Conservation (phyloP, 2,329 filamentous ascomycete genomes). For the Bertia moriformis region DNA sequence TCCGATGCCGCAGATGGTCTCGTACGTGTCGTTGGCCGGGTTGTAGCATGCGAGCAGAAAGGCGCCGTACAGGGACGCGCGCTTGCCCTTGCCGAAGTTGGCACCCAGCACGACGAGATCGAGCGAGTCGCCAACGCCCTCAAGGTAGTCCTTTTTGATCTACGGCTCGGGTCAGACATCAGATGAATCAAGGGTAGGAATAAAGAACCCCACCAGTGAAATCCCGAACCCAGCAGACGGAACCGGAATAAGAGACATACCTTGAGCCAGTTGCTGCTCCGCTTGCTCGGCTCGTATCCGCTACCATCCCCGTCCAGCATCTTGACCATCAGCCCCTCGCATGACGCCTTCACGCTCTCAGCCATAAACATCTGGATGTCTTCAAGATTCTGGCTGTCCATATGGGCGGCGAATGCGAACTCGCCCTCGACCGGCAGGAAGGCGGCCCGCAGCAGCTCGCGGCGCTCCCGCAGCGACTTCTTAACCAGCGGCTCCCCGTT, state of each 20-base stretch:
- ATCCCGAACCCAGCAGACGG: neutral
- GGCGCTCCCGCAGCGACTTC: constrained; percentile 70
- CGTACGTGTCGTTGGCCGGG: constrained; percentile 63
- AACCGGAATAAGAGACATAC: constrained; percentile 22
- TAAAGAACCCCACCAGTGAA: too few relatives aligned
- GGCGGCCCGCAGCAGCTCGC: constrained; percentile 57
- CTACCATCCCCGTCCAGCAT: constrained; percentile 91
- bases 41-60: constrained; percentile 97
- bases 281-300: constrained; percentile 88
- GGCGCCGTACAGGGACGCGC: constrained; percentile 86
- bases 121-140: constrained; percentile 84
- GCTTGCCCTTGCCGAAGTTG: constrained; percentile 88
- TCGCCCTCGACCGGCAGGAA: constrained; percentile 76
- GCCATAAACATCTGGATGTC: constrained; percentile 87
- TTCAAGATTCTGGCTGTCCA: constrained; percentile 77
- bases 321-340: constrained; percentile 97
- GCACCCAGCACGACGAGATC: constrained; percentile 92
- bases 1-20: constrained; percentile 95
- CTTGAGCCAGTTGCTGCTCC: constrained; percentile 97
- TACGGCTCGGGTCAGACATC: too few relatives aligned
- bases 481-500: constrained; percentile 84
- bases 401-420: constrained; percentile 76
- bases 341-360: constrained; percentile 87
- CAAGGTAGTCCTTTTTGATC: constrained; percentile 97
- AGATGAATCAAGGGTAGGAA: too few relatives aligned